A percentile compares a stretch with the other conserved stretches of the same genome.
Evolutionary conservation across 352 stramenopile genomes (phyloP).

Genomic region (Nothophytophthora sp.): DNA sequence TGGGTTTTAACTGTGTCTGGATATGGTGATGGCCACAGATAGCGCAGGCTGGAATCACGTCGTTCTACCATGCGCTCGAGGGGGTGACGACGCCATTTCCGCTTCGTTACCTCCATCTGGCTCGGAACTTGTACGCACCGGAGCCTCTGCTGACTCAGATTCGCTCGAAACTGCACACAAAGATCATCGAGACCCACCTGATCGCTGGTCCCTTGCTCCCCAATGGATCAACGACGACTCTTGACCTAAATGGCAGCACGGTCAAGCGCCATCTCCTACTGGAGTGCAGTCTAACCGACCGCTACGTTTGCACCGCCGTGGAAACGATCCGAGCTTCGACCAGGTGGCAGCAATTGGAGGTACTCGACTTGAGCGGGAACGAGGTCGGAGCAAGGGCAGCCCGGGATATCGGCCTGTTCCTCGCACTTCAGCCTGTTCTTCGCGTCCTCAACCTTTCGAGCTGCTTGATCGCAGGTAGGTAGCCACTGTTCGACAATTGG

Average conservation of each 20-base stretch:
- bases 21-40: slow-evolving; percentile 34
- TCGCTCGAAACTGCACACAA: slow-evolving; percentile 42
- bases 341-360: slow-evolving; percentile 33
- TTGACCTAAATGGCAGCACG: slow-evolving; percentile 26
- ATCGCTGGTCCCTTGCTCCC: not conserved
- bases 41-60: slow-evolving; percentile 22
- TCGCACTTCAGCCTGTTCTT: slow-evolving; percentile 41
- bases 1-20: not conserved
- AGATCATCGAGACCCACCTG: slow-evolving; percentile 41
- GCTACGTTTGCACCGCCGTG: slow-evolving; percentile 14
- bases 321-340: slow-evolving; percentile 20
- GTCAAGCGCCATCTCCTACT: slow-evolving; percentile 27
- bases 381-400: slow-evolving; percentile 37
- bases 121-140: slow-evolving; percentile 17
- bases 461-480: slow-evolving; percentile 52
- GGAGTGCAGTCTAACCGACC: slow-evolving; percentile 31
- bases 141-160: slow-evolving; percentile 13
- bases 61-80: slow-evolving; percentile 41
- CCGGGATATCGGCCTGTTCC: slow-evolving; percentile 42
- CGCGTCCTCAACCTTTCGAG: slow-evolving; percentile 46
- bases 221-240: not conserved
- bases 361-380: slow-evolving; percentile 62
- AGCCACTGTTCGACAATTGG: not conserved
- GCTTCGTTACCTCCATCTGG: slow-evolving; percentile 41
- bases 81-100: slow-evolving; percentile 26